A percentile compares a stretch with the other conserved stretches of the same genome.
These are phyloP conservation scores for Trichophyton simii DNA, from an alignment of 2,329 filamentous ascomycete species.

Conservation along the genomic window DNA sequence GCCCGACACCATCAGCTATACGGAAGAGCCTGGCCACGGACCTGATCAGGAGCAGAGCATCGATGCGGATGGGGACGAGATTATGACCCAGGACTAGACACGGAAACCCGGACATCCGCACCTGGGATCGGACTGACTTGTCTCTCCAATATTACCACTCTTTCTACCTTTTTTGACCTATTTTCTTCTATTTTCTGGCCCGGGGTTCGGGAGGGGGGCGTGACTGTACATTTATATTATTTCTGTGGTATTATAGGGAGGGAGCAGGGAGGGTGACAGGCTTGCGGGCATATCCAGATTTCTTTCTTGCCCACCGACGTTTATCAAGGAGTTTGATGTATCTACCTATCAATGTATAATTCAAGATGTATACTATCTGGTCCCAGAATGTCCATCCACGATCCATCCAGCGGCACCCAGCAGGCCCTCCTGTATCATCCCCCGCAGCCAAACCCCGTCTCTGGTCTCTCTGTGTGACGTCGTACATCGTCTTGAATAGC, in stretches of 20 bases:
- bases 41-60: neutral
- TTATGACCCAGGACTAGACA: slow-evolving; percentile 8
- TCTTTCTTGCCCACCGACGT: neutral
- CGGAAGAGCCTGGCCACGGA: neutral
- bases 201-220: neutral
- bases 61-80: slow-evolving; percentile 10
- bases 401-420: too few species aligned
- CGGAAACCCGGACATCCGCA: neutral
- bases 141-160: neutral
- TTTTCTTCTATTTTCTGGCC: neutral
- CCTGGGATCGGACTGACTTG: neutral
- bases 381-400: too few species aligned
- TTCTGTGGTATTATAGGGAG: neutral
- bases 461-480: too few species aligned
- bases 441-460: too few species aligned
- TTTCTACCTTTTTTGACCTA: neutral
- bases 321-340: too few species aligned
- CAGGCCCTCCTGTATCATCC: too few species aligned
- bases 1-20: slow-evolving; percentile 1
- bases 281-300: neutral
- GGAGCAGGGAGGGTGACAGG: neutral
- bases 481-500: too few species aligned
- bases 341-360: too few species aligned
- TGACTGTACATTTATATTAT: neutral
- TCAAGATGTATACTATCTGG: too few species aligned